These are phyloP conservation scores for Lentinula detonsa DNA, from an alignment of 768 basidiomycete species.

Conservation along the genomic window DNA sequence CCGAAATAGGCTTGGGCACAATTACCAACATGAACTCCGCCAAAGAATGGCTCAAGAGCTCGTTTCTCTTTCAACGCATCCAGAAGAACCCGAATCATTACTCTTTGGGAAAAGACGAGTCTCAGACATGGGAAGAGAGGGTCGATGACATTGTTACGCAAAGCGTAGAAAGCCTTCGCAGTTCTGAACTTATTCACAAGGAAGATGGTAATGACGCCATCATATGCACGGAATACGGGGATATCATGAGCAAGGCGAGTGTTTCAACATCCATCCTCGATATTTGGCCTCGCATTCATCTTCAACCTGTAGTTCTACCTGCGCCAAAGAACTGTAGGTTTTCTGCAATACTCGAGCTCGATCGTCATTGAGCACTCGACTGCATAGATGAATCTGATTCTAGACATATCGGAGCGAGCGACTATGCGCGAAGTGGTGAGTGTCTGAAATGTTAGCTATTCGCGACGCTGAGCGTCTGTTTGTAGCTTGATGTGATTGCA, in stretches of 20 bases:
- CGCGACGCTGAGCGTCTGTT: not conserved
- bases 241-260: constrained; percentile 83
- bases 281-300: not conserved
- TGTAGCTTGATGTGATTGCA: constrained; percentile 60
- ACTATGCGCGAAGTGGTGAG: constrained; percentile 65
- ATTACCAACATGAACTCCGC: constrained; percentile 67
- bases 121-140: constrained; percentile 63
- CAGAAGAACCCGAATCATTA: constrained; percentile 81
- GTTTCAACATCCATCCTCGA: not conserved
- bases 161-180: constrained; percentile 53
- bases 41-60: constrained; percentile 75
- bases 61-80: constrained; percentile 85
- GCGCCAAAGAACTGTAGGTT: constrained; percentile 55
- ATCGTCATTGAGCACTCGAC: not conserved
- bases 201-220: constrained; percentile 35
- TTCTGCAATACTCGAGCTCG: not conserved
- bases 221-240: constrained; percentile 67
- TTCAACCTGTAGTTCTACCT: constrained; percentile 57
- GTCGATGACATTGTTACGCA: constrained; percentile 71
- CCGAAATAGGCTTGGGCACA: constrained; percentile 85
- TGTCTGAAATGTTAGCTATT: constrained; percentile 4
- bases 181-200: constrained; percentile 51
- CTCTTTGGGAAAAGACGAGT: constrained; percentile 46
- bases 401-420: constrained; percentile 50
- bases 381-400: constrained; percentile 58